Conservation (phyloP, 2,329 filamentous ascomycete species). For the Grosmannia serpens region DNA sequence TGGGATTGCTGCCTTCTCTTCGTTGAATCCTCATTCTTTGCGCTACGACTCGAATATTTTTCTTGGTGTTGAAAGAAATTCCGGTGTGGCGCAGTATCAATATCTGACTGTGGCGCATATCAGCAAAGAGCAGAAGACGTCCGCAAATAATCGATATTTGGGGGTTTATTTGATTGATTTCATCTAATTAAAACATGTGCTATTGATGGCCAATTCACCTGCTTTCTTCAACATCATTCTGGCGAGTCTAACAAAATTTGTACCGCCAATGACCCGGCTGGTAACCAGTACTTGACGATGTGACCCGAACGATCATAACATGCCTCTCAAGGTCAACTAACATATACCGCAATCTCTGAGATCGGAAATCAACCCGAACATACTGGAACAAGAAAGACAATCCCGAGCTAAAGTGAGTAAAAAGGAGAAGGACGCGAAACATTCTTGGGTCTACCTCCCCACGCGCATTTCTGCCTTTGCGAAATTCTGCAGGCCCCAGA, state of each 20-base stretch:
- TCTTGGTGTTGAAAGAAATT: not conserved
- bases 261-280: not conserved
- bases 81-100: slow-evolving; percentile 1
- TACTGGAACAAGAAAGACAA: not conserved
- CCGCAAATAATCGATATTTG: not conserved
- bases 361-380: not conserved
- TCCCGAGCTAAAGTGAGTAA: not conserved
- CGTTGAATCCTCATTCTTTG: not conserved
- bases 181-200: not conserved
- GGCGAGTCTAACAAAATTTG: not conserved
- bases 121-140: not conserved
- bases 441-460: slow-evolving; percentile 30
- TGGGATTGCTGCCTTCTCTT: not conserved
- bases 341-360: not conserved
- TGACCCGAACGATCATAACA: not conserved
- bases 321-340: not conserved
- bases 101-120: not conserved
- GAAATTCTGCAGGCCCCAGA: slow-evolving; percentile 73
- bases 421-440: not conserved
- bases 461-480: slow-evolving; percentile 82
- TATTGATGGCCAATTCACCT: not conserved
- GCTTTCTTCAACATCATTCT: not conserved
- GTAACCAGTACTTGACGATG: not conserved
- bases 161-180: no score
- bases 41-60: not conserved